A percentile compares a stretch with the other conserved stretches of the same genome.
phyloP scores from a whole-genome alignment of 805 yeast species.

The Tetrapisispora pingtungensis region DNA sequence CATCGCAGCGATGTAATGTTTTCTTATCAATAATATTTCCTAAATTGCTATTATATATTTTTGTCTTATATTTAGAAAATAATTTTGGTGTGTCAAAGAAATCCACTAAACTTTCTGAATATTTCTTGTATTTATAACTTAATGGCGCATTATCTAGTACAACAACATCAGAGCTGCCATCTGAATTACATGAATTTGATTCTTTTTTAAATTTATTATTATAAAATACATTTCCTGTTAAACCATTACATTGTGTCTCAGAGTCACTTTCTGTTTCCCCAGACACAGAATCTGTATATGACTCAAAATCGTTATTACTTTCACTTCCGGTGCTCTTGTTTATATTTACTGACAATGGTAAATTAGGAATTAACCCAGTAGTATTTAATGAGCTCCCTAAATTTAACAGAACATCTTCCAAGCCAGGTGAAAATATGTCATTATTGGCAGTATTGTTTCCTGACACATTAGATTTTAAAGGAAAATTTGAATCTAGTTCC shows the following conservation, averaged over 20 bases:
- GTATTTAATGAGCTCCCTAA: background rate
- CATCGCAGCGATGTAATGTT: too few species aligned
- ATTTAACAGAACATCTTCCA: conserved; percentile 2
- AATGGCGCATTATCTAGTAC: background rate
- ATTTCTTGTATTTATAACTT: conserved; percentile 1
- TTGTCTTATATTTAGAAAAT: conserved; percentile 2
- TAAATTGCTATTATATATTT: background rate
- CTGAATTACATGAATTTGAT: background rate
- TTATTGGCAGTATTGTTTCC: background rate
- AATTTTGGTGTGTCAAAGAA: conserved; percentile 12
- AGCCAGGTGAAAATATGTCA: conserved; percentile 3
- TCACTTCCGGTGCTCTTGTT: background rate
- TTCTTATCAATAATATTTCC: too few species aligned
- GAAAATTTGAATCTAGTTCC: background rate
- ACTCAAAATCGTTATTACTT: background rate
- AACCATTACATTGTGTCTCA: background rate
- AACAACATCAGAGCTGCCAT: background rate
- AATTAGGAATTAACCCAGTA: background rate
- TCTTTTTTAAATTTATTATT: too few species aligned
- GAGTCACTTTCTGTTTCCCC: background rate
- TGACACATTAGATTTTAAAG: background rate
- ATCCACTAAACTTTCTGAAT: conserved; percentile 2
- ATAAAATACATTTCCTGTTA: too few species aligned
- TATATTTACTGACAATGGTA: background rate
- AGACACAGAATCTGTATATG: background rate